Percentiles rank a stretch among this genome's conserved stretches.
Conservation (phyloP, 495 filamentous ascomycete genomes). For the Rostrohypoxylon terebratum region DNA sequence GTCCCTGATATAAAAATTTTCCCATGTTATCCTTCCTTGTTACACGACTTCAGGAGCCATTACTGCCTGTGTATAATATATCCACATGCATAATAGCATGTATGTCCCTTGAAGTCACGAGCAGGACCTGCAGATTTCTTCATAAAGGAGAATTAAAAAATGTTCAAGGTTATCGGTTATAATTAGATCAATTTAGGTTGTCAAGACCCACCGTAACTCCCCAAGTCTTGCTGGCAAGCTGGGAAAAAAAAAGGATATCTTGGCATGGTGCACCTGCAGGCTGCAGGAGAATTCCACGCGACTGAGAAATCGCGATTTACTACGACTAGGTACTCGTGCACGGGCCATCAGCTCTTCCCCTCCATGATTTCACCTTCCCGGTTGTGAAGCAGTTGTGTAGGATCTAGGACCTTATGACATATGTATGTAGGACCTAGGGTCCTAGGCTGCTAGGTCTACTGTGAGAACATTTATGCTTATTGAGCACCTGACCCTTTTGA, state of each 20-base stretch:
- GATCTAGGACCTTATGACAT: no score
- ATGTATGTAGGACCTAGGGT: no score
- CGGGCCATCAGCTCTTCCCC: slow-evolving; percentile 10
- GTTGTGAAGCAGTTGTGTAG: no score
- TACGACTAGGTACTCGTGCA: background rate
- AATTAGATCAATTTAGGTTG: slow-evolving; percentile 32
- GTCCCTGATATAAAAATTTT: background rate
- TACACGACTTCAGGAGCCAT: background rate
- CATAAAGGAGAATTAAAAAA: background rate
- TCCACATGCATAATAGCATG: slow-evolving; percentile 6
- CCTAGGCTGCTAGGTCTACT: no score
- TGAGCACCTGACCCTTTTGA: background rate
- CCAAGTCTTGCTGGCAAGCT: slow-evolving; percentile 21
- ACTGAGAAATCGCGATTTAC: slow-evolving; percentile 33
- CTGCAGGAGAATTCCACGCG: slow-evolving; percentile 23
- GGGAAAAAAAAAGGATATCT: slow-evolving; percentile 7
- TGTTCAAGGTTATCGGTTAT: slow-evolving; percentile 20
- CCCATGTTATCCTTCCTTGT: background rate
- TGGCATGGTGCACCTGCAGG: slow-evolving; percentile 26
- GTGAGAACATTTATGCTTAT: slow-evolving; percentile 1
- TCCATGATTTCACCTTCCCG: background rate
- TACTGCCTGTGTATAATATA: no score
- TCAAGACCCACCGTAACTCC: slow-evolving; percentile 34
- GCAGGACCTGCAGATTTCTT: slow-evolving; percentile 8
- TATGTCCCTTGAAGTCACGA: background rate